Base-by-base conservation (phyloP, 805 yeast genomes). In the Metschnikowia noctiluminum region DNA sequence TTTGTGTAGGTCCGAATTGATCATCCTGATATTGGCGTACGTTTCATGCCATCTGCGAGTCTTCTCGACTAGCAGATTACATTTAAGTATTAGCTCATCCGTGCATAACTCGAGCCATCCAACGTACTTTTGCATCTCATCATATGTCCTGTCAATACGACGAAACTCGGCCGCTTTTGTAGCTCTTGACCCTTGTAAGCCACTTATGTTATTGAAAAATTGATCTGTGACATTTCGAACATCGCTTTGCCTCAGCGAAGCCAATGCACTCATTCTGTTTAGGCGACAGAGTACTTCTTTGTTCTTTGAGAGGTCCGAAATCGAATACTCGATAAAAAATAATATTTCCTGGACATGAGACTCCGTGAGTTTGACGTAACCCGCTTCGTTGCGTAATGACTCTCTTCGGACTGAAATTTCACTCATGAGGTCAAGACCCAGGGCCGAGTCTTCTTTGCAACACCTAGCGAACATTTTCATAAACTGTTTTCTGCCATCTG, bases 321-420 rank as follows among this genome's bases (percentile, higher is more conserved):
- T 47, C 0, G 84, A 74, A 50, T 69, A 80, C 35, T 68, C 69
- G 30, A 81, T 53, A 53, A 82, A 82, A 32, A 70, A 69, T 42
- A 72, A 76, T 46, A 78, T 75, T 43, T 72, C 82, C 12, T 55
- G 56, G 7, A 71, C 59, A 41, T 68, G 62, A 12, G 43, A 43
- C 6, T 43, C 45, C 1, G 62, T 52, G 40, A 64, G 45, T 50
- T 48, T 56, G 13, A 68, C 57, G 46, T 69, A 62, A 38, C 70
- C 64, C 48, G 55, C 49, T 50, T 56, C 45, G 5, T 38, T 35
- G 54, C 56, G 54, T 45, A 56, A 42, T 43, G 44, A 41, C 51
- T 64, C 65, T 40, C 58, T 61, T 26, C 46, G 11, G 27, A 21
- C 21, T 12, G 48, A 28, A 21, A 40, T 31, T 32, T 51, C 50